phyloP scores from a whole-genome alignment of 805 yeast species.

The Yarrowia phangngaensis region DNA sequence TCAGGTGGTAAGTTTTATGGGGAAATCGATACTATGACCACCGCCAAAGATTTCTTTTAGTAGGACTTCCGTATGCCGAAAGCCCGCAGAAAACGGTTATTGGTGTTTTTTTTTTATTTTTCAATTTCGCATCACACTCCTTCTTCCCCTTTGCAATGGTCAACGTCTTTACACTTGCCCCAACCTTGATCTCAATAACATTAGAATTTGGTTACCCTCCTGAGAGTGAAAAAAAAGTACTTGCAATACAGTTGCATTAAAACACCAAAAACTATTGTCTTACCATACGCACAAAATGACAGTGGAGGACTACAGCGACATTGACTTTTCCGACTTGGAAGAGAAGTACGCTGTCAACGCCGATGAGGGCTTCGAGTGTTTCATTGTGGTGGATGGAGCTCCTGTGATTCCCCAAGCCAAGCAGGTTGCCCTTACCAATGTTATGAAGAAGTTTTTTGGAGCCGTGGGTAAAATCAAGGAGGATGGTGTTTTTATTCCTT shows the following conservation, averaged over 20 bases:
- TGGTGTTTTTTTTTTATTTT: too few relatives aligned
- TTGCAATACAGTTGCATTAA: not conserved
- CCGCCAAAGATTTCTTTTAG: too few relatives aligned
- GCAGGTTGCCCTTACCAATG: constrained; percentile 77
- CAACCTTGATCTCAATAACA: not conserved
- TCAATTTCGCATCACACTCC: not conserved
- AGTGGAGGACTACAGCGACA: constrained; percentile 38
- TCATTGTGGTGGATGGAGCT: constrained; percentile 87
- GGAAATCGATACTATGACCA: too few relatives aligned
- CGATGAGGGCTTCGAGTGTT: constrained; percentile 63
- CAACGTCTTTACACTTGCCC: not conserved
- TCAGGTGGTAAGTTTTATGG: too few relatives aligned
- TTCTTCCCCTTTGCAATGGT: too few relatives aligned
- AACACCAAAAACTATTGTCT: not conserved
- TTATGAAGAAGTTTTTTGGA: constrained; percentile 72
- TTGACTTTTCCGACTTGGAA: constrained; percentile 82
- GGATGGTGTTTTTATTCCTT: constrained; percentile 76
- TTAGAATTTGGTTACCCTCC: not conserved
- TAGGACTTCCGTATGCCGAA: too few relatives aligned
- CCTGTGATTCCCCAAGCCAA: constrained; percentile 92
- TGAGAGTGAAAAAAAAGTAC: constrained; percentile 19
- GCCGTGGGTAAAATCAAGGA: constrained; percentile 66
- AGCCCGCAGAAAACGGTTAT: too few relatives aligned
- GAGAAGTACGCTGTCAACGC: constrained; percentile 62
- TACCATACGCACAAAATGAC: constrained; percentile 8